Base-by-base conservation (phyloP, 148 eudicot genomes). In the Rhododendron mucronatum region DNA sequence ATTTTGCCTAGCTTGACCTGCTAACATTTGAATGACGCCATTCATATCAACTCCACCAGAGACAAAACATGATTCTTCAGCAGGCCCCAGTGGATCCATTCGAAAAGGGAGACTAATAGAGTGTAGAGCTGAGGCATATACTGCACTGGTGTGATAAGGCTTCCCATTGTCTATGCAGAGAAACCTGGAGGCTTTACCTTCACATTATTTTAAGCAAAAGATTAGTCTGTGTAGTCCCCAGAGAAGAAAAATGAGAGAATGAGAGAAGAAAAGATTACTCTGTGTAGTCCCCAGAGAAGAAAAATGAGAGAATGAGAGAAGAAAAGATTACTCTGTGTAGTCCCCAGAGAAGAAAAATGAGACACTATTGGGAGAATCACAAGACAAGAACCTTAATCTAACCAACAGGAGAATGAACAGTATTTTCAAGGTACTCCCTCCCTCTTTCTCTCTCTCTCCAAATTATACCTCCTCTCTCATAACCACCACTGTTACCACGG, bases 51-150 rank as follows among this genome's bases (percentile, higher is more conserved):
- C 55, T n/a, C 93, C 92, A 86, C 98, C 98, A 63, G 88, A 88
- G 28, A 86, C 88, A 88, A 57, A 79, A 86, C 28, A 45, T 1
- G 91, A 92, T 82, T 87, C 86, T 84, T 93, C 83, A 86, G 94
- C 84, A 80, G 99, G 98, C 44, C 93, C 93, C 37, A 84, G 89
- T 71, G 86, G 88, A 55, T 91, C 91, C 99, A 95, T 97, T 39
- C 98, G 92, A 88, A 92, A 95, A 73, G 99, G 98, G 87, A 97
- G 91, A 84, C 93, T 93, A 51, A 93, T 88, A 23, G 99, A 91
- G 89, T 94, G 98, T 21, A 97, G 59, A 30, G 99, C 98, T 91
- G 99, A 93, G 83, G 98, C 99, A 90, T 95, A 97, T 45, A 95
- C 91, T 77, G 98, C 96, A 92, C 98, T 95, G 83, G 93, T 85